phyloP scores from a whole-genome alignment of 2,329 filamentous ascomycete species.

The Xenosphaeropsis pyriputrescens region DNA sequence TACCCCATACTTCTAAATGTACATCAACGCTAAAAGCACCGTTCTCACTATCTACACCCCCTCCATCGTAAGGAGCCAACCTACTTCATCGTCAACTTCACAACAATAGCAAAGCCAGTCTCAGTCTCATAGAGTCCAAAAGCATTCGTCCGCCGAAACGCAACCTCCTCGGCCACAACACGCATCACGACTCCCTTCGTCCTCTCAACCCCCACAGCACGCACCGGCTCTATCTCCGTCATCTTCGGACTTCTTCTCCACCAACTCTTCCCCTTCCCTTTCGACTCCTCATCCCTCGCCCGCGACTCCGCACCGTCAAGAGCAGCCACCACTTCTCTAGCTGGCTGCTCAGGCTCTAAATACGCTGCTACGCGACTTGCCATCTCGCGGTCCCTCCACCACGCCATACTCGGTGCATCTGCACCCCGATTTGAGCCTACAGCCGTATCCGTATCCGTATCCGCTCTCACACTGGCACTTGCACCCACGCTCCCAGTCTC shows the following conservation, averaged over 20 bases:
- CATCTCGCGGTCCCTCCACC: conserved; percentile 13
- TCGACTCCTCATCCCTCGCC: not conserved
- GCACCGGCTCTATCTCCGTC: not conserved
- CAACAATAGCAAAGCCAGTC: conserved; percentile 13
- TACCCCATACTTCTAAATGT: too few species aligned
- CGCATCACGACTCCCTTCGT: conserved; percentile 8
- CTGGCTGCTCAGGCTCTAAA: conserved; percentile 8
- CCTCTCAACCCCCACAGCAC: conserved; percentile 2
- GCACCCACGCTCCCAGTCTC: too few species aligned
- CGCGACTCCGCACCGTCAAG: not conserved
- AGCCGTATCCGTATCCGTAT: too few species aligned
- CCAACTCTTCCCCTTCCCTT: not conserved
- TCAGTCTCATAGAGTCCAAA: conserved; percentile 38
- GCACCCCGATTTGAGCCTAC: too few species aligned
- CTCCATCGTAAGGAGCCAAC: too few species aligned
- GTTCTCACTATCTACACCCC: too few species aligned
- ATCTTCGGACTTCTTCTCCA: not conserved
- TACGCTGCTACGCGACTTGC: conserved; percentile 9
- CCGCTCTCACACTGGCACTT: too few species aligned
- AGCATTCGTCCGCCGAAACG: conserved; percentile 55
- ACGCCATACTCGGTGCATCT: not conserved
- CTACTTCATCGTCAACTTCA: conserved; percentile 2
- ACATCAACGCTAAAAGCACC: too few species aligned
- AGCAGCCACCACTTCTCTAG: not conserved
- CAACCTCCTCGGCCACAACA: conserved; percentile 24